These are phyloP conservation scores for Phlebiopsis flavidoalba DNA, from an alignment of 768 basidiomycete species.

Conservation along the genomic window DNA sequence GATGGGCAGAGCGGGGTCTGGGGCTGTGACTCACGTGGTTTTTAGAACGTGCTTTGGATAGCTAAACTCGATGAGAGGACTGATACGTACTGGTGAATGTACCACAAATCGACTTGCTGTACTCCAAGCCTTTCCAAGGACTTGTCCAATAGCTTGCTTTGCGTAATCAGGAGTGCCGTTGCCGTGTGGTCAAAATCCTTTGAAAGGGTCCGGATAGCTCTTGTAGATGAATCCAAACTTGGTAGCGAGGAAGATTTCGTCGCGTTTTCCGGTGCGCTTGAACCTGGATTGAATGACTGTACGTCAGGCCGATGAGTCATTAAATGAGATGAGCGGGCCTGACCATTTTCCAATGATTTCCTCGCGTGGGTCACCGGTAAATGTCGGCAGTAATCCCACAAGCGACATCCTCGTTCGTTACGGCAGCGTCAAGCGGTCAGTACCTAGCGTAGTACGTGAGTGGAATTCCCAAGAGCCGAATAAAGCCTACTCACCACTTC, in stretches of 20 bases:
- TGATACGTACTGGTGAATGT: slow-evolving; percentile 18
- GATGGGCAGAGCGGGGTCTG: slow-evolving; percentile 21
- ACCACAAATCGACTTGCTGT: slow-evolving; percentile 9
- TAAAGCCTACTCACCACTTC: too few relatives aligned
- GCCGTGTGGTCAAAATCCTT: slow-evolving; percentile 3
- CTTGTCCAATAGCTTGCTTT: not conserved
- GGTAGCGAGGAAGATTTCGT: slow-evolving; percentile 56
- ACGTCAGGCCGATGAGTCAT: too few relatives aligned
- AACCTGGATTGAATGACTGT: slow-evolving; percentile 33
- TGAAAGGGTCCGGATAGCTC: slow-evolving; percentile 9
- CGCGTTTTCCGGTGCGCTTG: slow-evolving; percentile 44
- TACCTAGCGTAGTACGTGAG: slow-evolving; percentile 23
- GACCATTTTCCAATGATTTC: slow-evolving; percentile 41
- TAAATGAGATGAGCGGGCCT: not conserved
- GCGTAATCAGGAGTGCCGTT: slow-evolving; percentile 14
- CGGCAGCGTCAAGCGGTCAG: slow-evolving; percentile 38
- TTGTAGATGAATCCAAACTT: slow-evolving; percentile 41
- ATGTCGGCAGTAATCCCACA: slow-evolving; percentile 45
- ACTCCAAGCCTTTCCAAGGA: slow-evolving; percentile 6
- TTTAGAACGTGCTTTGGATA: too few relatives aligned
- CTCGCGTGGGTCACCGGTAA: slow-evolving; percentile 39
- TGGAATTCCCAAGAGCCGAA: too few relatives aligned
- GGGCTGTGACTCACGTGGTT: slow-evolving; percentile 7
- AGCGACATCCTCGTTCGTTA: slow-evolving; percentile 36
- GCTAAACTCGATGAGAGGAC: slow-evolving; percentile 1